These are phyloP conservation scores for Paecilomyces formosus DNA, from an alignment of 2,329 filamentous ascomycete species.

Conservation along the genomic window DNA sequence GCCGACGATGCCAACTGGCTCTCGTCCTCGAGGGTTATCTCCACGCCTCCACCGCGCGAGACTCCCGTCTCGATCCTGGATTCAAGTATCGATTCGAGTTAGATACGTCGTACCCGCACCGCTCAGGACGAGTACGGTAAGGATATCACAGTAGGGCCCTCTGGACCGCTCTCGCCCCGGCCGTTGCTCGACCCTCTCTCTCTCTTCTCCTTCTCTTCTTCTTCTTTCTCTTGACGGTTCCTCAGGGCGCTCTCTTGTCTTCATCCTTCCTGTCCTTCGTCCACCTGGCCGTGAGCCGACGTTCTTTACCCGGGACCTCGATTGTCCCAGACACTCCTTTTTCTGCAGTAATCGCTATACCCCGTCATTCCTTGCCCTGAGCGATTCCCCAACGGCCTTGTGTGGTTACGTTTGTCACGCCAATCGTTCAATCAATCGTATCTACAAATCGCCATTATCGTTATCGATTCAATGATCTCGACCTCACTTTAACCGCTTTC, in stretches of 20 bases:
- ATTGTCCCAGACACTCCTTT: constrained; percentile 20
- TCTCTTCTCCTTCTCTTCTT: constrained; percentile 7
- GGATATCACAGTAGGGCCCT: not conserved
- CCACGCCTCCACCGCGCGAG: not conserved
- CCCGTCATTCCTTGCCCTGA: constrained; percentile 5
- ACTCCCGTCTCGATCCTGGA: not conserved
- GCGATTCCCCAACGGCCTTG: not conserved
- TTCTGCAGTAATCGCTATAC: constrained; percentile 1
- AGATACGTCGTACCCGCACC: not conserved
- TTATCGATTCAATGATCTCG: not conserved
- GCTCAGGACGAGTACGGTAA: not conserved
- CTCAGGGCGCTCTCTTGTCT: not conserved
- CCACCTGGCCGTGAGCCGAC: constrained; percentile 17
- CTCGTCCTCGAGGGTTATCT: not conserved
- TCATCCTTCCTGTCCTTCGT: constrained; percentile 1
- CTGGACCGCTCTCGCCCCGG: not conserved
- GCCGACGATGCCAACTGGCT: not conserved
- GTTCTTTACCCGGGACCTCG: constrained; percentile 15
- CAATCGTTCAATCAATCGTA: not conserved
- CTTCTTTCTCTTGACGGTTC: constrained; percentile 2
- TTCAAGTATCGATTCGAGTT: not conserved
- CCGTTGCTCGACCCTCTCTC: constrained; percentile 1
- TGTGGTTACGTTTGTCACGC: not conserved
- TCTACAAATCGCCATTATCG: not conserved
- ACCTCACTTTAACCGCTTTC: not conserved